phyloP scores from a whole-genome alignment of 805 yeast genomes.

The Brettanomyces custersianus region DNA sequence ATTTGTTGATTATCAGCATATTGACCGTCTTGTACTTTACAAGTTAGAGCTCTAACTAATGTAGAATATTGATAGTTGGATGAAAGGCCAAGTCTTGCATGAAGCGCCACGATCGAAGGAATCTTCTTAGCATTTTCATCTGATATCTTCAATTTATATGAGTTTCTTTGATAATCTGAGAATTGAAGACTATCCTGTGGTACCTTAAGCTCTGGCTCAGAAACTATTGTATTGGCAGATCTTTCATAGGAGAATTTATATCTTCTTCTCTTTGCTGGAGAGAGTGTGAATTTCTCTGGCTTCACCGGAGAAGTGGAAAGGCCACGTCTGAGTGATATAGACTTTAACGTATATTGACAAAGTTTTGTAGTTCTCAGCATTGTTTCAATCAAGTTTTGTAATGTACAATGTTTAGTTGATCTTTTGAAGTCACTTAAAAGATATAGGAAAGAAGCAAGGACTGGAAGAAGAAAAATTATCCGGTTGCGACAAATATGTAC shows the following conservation, averaged over 20 bases:
- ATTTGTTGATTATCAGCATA: slow-evolving; percentile 70
- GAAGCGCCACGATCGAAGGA: slow-evolving; percentile 72
- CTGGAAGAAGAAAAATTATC: no score
- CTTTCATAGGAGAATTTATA: slow-evolving; percentile 22
- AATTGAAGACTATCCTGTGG: slow-evolving; percentile 22
- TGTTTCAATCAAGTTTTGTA: no score
- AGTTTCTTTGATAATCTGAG: slow-evolving; percentile 22
- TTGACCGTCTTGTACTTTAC: slow-evolving; percentile 30
- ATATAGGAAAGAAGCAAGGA: no score
- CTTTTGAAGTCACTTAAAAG: no score
- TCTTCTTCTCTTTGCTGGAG: slow-evolving; percentile 8
- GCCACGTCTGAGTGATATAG: slow-evolving; percentile 1
- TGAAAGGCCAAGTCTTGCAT: slow-evolving; percentile 65
- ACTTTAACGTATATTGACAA: no score
- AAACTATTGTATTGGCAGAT: slow-evolving; percentile 15
- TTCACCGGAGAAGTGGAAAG: slow-evolving; percentile 11
- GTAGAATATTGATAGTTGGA: slow-evolving; percentile 47
- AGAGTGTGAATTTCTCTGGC: slow-evolving; percentile 2
- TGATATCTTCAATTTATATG: slow-evolving; percentile 24
- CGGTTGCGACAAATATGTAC: no score
- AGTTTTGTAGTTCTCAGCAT: slow-evolving; percentile 1
- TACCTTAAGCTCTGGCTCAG: slow-evolving; percentile 7
- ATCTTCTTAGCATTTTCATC: slow-evolving; percentile 49
- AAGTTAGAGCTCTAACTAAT: slow-evolving; percentile 73
- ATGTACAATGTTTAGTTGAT: no score